phyloP scores from a whole-genome alignment of 306 rosid genomes.

The Castanea crenata region DNA sequence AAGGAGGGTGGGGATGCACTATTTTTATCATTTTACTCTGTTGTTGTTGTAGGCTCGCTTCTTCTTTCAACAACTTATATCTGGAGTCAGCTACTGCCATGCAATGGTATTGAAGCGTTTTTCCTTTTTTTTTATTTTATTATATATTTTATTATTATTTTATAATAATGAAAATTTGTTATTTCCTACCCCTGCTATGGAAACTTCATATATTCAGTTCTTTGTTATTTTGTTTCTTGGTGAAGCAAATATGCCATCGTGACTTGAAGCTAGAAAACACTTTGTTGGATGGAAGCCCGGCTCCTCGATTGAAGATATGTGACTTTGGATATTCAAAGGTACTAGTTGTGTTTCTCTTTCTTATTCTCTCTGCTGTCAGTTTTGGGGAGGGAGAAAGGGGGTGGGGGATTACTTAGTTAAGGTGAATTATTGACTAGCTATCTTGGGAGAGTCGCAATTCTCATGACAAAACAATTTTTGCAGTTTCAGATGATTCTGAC shows the following conservation, averaged over 20 bases:
- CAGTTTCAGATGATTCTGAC: slow-evolving; percentile 1
- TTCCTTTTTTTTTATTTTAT: background rate
- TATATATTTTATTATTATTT: background rate
- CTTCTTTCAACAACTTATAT: slow-evolving; percentile 96
- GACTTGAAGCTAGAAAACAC: slow-evolving; percentile 95
- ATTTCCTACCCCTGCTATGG: slow-evolving; percentile 3
- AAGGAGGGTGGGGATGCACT: background rate
- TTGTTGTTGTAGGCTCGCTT: slow-evolving; percentile 74
- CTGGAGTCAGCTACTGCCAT: slow-evolving; percentile 94
- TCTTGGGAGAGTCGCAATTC: slow-evolving; percentile 1
- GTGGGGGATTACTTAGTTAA: background rate
- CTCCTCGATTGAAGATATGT: slow-evolving; percentile 85
- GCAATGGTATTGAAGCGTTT: slow-evolving; percentile 63
- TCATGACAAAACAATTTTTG: background rate
- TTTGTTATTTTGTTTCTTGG: slow-evolving; percentile 21
- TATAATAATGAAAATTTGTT: background rate
- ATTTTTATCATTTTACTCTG: background rate
- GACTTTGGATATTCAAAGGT: slow-evolving; percentile 98
- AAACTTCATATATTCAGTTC: background rate
- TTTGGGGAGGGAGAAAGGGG: background rate
- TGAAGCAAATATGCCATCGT: slow-evolving; percentile 97
- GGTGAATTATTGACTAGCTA: background rate
- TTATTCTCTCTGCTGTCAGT: slow-evolving; percentile 6
- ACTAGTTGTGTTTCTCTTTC: slow-evolving; percentile 13
- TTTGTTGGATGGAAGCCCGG: slow-evolving; percentile 86